phyloP scores from a whole-genome alignment of 371 early-diverging fungal genomes.

The Coemansia sp. region DNA sequence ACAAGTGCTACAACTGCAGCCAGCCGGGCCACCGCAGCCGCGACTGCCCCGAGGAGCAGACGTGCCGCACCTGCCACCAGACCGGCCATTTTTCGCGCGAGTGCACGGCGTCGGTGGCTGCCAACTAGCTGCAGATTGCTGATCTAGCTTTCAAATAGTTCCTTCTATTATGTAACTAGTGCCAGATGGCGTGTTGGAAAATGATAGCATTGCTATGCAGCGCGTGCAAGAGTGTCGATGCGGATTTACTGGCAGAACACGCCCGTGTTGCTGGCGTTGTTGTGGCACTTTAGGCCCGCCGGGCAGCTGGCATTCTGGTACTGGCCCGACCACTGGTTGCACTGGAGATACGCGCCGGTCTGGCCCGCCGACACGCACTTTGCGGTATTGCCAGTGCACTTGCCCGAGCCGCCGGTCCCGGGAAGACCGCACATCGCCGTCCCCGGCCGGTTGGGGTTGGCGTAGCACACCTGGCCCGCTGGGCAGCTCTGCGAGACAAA shows the following conservation, averaged over 20 bases:
- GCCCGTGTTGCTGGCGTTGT: slow-evolving; percentile 27
- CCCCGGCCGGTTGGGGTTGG: slow-evolving; percentile 44
- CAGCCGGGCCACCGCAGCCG: slow-evolving; percentile 24
- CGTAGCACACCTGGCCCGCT: slow-evolving; percentile 46
- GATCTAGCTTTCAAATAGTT: background rate
- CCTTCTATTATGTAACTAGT: slow-evolving; percentile 1
- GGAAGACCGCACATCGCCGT: slow-evolving; percentile 46
- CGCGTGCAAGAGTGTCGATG: background rate
- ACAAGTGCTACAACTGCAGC: slow-evolving; percentile 39
- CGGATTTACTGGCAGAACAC: slow-evolving; percentile 35
- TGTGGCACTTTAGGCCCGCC: slow-evolving; percentile 32
- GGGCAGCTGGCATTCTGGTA: slow-evolving; percentile 38
- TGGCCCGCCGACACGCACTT: slow-evolving; percentile 39
- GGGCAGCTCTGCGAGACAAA: slow-evolving; percentile 25
- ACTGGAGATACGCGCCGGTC: slow-evolving; percentile 34
- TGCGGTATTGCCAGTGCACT: slow-evolving; percentile 46
- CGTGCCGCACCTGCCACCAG: slow-evolving; percentile 67
- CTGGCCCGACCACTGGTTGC: slow-evolving; percentile 40
- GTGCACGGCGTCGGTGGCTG: slow-evolving; percentile 38
- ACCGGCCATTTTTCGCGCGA: slow-evolving; percentile 58
- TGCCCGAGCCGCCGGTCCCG: slow-evolving; percentile 33
- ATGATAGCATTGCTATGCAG: background rate
- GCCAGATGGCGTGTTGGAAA: background rate
- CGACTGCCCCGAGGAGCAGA: slow-evolving; percentile 23
- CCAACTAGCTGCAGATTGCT: background rate